phyloP scores from a whole-genome alignment of 1,284 basidiomycete species.

The Cystobasidium slooffiae region DNA sequence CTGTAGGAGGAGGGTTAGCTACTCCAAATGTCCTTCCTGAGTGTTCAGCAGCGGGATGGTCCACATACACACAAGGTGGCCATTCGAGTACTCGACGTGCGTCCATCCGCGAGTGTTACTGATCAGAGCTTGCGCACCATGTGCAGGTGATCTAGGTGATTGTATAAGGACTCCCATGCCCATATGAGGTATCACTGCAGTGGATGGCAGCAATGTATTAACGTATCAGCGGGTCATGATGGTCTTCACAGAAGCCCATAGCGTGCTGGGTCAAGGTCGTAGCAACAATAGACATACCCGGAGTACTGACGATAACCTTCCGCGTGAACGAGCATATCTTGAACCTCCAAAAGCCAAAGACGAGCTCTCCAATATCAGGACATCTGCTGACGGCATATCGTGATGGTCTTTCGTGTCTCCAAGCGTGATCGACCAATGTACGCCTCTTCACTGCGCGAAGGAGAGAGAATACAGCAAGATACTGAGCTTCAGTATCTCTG shows the following conservation, averaged over 20 bases:
- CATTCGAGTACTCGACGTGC: slow-evolving; percentile 35
- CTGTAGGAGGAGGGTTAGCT: not conserved
- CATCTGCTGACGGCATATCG: slow-evolving; percentile 2
- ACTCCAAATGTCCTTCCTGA: not conserved
- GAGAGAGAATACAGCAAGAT: not conserved
- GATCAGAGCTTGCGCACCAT: not conserved
- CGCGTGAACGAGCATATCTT: slow-evolving; percentile 25
- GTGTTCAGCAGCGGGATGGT: not conserved
- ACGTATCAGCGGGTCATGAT: not conserved
- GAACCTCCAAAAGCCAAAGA: slow-evolving; percentile 35
- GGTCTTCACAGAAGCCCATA: not conserved
- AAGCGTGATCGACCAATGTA: slow-evolving; percentile 10
- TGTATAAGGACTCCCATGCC: not conserved
- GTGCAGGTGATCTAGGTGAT: not conserved
- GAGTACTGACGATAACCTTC: slow-evolving; percentile 19
- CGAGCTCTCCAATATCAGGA: not conserved
- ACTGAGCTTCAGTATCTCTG: not conserved
- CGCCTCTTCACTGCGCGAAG: slow-evolving; percentile 1
- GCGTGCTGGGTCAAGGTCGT: not conserved
- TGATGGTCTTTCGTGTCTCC: slow-evolving; percentile 20
- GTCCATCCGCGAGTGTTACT: slow-evolving; percentile 9
- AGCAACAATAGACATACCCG: not conserved
- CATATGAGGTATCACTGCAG: slow-evolving; percentile 1
- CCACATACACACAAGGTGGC: slow-evolving; percentile 27
- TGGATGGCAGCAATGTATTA: not conserved